phyloP scores from a whole-genome alignment of 768 basidiomycete species.

The Pholiota conissans region DNA sequence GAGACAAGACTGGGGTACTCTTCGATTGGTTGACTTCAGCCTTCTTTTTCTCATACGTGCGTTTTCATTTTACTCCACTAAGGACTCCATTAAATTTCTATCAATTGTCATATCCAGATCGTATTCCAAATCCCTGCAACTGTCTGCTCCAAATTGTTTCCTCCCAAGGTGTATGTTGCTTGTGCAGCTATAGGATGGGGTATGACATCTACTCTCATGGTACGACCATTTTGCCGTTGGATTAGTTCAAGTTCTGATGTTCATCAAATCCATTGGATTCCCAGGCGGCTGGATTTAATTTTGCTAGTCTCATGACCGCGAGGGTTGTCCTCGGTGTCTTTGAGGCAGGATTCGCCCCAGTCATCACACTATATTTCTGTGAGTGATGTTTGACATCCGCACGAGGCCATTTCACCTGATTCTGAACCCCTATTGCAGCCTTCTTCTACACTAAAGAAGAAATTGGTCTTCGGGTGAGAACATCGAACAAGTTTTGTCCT shows the following conservation, averaged over 20 bases:
- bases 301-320: slow-evolving; percentile 55
- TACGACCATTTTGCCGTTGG: slow-evolving; percentile 23
- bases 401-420: background rate
- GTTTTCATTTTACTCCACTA: slow-evolving; percentile 14
- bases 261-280: background rate
- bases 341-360: slow-evolving; percentile 78
- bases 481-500: background rate
- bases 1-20: slow-evolving; percentile 65
- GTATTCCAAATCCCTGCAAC: slow-evolving; percentile 69
- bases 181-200: slow-evolving; percentile 73
- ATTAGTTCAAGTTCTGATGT: background rate
- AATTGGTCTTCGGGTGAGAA: slow-evolving; percentile 62
- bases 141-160: slow-evolving; percentile 63
- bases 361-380: slow-evolving; percentile 80
- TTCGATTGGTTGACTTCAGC: slow-evolving; percentile 79
- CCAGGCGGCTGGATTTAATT: slow-evolving; percentile 62
- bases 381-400: slow-evolving; percentile 21
- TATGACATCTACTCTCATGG: slow-evolving; percentile 71
- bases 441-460: slow-evolving; percentile 78
- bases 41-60: slow-evolving; percentile 80
- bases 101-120: slow-evolving; percentile 44
- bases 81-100: background rate
- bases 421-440: slow-evolving; percentile 36
- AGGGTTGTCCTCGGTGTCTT: slow-evolving; percentile 73
- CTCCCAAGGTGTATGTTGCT: slow-evolving; percentile 69